Conservation (phyloP, 2,329 filamentous ascomycete species). For the Fusarium kyushuense region DNA sequence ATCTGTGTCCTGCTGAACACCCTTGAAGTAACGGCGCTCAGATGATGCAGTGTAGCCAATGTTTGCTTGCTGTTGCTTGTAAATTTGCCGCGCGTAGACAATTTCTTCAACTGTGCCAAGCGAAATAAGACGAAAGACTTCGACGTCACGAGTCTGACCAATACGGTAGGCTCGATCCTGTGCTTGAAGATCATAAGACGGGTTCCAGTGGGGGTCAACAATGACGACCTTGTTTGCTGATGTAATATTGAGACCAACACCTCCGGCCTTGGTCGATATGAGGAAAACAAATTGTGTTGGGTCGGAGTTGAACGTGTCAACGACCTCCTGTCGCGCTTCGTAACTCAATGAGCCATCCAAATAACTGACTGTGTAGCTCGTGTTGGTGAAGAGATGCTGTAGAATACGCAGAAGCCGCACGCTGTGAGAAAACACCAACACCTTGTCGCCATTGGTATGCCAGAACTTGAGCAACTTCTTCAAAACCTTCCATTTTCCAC, state of each 20-base stretch:
- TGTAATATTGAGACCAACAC: slow-evolving; percentile 95
- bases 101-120: slow-evolving; percentile 96
- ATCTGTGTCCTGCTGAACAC: slow-evolving; percentile 84
- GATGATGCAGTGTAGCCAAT: slow-evolving; percentile 95
- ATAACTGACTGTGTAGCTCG: slow-evolving; percentile 91
- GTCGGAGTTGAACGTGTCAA: slow-evolving; percentile 93
- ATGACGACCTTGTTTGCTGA: slow-evolving; percentile 98
- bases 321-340: slow-evolving; percentile 82
- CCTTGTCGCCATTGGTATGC: slow-evolving; percentile 91
- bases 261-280: slow-evolving; percentile 93
- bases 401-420: slow-evolving; percentile 87
- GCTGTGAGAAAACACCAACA: slow-evolving; percentile 93
- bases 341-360: slow-evolving; percentile 87
- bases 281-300: slow-evolving; percentile 92
- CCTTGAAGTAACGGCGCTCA: slow-evolving; percentile 94
- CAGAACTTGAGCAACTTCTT: slow-evolving; percentile 89
- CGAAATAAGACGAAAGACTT: slow-evolving; percentile 92
- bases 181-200: slow-evolving; percentile 91
- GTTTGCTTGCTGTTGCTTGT: slow-evolving; percentile 98
- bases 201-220: slow-evolving; percentile 98
- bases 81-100: slow-evolving; percentile 95
- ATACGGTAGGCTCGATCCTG: slow-evolving; percentile 97
- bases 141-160: slow-evolving; percentile 90
- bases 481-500: slow-evolving; percentile 95
- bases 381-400: slow-evolving; percentile 85